Evolutionary conservation across 768 basidiomycete species (phyloP), one percentile per base, ranked within the genome.

Genomic region (Kwoniella sp.): DNA sequence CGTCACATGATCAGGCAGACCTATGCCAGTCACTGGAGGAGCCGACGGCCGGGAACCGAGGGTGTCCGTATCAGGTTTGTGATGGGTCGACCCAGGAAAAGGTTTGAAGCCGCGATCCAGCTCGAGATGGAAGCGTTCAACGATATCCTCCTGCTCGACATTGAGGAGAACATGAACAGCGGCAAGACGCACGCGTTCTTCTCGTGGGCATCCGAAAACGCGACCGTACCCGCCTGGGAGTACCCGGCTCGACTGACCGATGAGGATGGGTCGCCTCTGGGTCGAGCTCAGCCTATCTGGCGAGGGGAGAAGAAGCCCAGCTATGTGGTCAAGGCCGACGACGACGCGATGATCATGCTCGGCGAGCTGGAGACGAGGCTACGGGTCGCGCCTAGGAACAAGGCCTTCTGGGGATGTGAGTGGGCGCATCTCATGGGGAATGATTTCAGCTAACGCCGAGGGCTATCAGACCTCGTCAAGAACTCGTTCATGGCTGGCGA

Each of bases 401-500:
- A 70, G 50, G 73, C 71, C 2, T 70, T 66, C 49, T 73, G 70
- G 70, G 72, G 73, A 15, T 71, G 73, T 73, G 39, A 66, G 72
- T 73, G 14, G 29, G 17, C 42, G 15, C 32, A 22, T 46, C 32
- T 33, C 14, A 5, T 38, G 17, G 15, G 7, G 22, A n/a, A 7
- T 29, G 34, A 25, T 36, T 34, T 27, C 39, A 17, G 14, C 15
- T 19, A 37, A 19, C 32, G 28, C 46, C 53, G 45, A 49, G 23
- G 7, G 8, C 14, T n/a, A 2, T 12, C 44, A 73, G 69, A 72
- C 45, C 83, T 93, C 29, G 86, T 95, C 34, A 90, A 89, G 58
- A 87, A 91, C 65, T 77, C 83, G 20, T 96, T 95, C 75, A 95
- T 98, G 92, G 92, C 83, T 3, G 92, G 92, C 15, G 91, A 98